A percentile compares a stretch with the other conserved stretches of the same genome.
Evolutionary conservation across 805 yeast species (phyloP).

Genomic region (Hanseniaspora lindneri): DNA sequence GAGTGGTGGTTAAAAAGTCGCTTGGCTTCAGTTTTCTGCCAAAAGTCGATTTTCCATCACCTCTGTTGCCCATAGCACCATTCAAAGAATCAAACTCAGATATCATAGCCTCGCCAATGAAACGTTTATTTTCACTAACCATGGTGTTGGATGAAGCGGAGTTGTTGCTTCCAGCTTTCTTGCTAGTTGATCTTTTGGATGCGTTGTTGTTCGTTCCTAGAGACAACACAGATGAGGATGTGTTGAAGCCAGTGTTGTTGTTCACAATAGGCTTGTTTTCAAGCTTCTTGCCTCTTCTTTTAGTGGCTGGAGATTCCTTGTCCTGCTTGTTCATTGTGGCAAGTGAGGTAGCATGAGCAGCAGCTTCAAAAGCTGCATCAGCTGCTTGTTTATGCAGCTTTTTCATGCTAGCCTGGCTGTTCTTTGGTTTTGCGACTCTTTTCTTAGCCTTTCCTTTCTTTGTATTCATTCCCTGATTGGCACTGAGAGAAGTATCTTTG

Average conservation of each 20-base stretch:
- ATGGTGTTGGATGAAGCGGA: background rate
- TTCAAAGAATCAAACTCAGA: conserved; percentile 9
- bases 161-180: background rate
- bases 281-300: conserved; percentile 15
- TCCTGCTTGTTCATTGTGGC: conserved; percentile 14
- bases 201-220: background rate
- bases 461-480: background rate
- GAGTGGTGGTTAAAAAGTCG: conserved; percentile 14
- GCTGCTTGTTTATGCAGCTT: conserved; percentile 6
- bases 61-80: background rate
- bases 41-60: background rate
- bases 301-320: conserved; percentile 13
- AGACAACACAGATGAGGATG: background rate
- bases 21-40: conserved; percentile 13
- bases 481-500: conserved; percentile 1
- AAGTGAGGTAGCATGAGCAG: conserved; percentile 15
- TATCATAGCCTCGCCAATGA: conserved; percentile 11
- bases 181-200: background rate
- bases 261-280: background rate
- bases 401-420: background rate
- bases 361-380: conserved; percentile 16
- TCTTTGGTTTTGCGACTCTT: background rate
- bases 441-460: conserved; percentile 3
- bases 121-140: conserved; percentile 7
- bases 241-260: background rate